Evolutionary conservation across 768 basidiomycete species (phyloP), one percentile per base, ranked within the genome.

Genomic region (Phaffia tasmanica): DNA sequence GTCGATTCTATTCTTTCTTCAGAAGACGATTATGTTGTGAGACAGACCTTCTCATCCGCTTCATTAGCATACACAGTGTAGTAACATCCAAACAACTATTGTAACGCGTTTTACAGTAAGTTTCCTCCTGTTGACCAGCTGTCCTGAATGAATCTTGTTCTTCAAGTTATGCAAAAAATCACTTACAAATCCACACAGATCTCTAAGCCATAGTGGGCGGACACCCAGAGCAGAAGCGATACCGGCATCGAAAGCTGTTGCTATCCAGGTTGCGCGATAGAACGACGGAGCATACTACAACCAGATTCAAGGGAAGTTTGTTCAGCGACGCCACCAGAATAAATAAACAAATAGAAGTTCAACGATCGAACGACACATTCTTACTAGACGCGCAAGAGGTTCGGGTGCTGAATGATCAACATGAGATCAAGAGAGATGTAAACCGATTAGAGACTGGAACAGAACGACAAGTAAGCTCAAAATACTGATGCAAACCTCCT

Each of bases 141-240:
- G 14, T 3, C 81, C 78, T 0, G 89, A 85, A 75, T 42, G 35
- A 42, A 42, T 11, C 6, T 42, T 11, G 35, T 42, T 4, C 4
- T 42, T 5, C 35, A 42, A 4, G 11, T n/a, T 57, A 16, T 2
- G 54, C 29, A 9, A 4, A 49, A 15, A 14, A 27, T 27, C 51
- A 61, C 66, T n/a, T 5, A 67, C 66, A 21, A 67, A 47, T 19
- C 53, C 55, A 61, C 85, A 86, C 6, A 95, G 77, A 74, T 99
- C 90, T 70, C 86, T 83, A 14, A 97, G 76, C 91, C 90, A 95
- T 74, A 87, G 89, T 3, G 89, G 88, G 18, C 86, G 84, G 64
- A 99, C 89, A 1, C 84, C 80, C 88, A 94, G 91, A 16, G 94
- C 93, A 0, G 92, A 92, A 0, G 92, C 92, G 73, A 98, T 97